A percentile compares a stretch with the other conserved stretches of the same genome.
These are phyloP conservation scores for Sporothrix brasiliensis DNA, from an alignment of 2,329 filamentous ascomycete genomes.

Conservation along the genomic window DNA sequence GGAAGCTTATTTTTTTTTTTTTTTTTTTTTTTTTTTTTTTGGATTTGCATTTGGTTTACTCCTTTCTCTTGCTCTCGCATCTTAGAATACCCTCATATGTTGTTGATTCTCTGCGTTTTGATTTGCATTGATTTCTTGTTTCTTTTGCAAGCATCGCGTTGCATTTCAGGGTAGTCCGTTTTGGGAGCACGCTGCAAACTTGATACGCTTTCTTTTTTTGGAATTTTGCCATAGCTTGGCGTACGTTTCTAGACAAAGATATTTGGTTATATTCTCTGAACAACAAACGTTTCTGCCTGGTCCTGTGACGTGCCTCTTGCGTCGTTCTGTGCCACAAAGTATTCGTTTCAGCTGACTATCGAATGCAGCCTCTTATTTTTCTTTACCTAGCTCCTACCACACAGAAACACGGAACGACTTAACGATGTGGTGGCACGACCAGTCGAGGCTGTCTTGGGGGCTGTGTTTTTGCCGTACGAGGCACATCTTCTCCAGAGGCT, in stretches of 20 bases:
- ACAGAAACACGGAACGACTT: conserved; percentile 8
- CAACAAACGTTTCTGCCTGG: neutral
- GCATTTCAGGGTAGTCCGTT: conserved; percentile 14
- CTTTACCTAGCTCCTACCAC: no score
- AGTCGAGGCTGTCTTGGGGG: no score
- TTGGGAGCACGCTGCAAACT: conserved; percentile 6
- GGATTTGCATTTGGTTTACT: neutral
- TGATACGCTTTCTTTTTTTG: neutral
- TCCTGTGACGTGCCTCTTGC: neutral
- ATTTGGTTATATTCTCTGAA: neutral
- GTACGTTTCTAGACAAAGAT: neutral
- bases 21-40: conserved; percentile 6
- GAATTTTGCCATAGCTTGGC: neutral
- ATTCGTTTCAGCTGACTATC: neutral
- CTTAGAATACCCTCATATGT: conserved; percentile 23
- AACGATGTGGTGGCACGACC: neutral
- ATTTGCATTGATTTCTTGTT: neutral
- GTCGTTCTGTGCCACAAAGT: neutral
- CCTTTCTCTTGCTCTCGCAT: neutral
- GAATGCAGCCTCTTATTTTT: no score
- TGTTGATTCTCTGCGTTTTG: neutral
- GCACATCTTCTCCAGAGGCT: neutral
- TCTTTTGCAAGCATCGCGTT: conserved; percentile 20
- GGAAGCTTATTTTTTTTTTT: neutral
- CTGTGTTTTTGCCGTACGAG: no score